Evolutionary conservation across 2,329 filamentous ascomycete species (phyloP), one percentile per base, ranked within the genome.

Genomic region (Colletotrichum sp.): DNA sequence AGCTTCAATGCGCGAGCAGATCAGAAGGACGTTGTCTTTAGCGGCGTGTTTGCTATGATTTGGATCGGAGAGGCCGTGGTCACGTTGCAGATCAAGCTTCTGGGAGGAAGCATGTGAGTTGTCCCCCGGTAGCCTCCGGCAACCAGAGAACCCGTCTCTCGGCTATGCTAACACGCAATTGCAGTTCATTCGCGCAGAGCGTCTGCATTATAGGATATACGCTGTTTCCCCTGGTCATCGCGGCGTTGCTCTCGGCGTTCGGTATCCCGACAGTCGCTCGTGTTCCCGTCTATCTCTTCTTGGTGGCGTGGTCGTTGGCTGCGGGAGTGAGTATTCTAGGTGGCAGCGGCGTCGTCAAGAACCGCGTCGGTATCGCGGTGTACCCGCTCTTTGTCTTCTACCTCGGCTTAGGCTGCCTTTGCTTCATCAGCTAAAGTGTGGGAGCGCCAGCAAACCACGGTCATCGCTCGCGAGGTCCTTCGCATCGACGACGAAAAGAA

Each of bases 151-250:
- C n/a, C 4, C 4, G 4, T n/a, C 33, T 27, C 12, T 29, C 13
- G 34, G n/a, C 64, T n/a, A 59, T 70, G 31, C 61, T 74, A 62
- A 69, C 62, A 21, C 79, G 43, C 57, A 24, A 38, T 15, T 33
- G 65, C 81, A 98, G 96, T 80, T 98, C 97, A 21, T 99, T 99
- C 83, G 97, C 98, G 81, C 97, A 99, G 84, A 98, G 95, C 72
- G 91, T 99, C 78, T 98, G 96, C 84, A 97, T 99, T 79, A 99
- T 99, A 82, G 97, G 97, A 59, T 99, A 99, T 84, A 99, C 97
- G 2, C 91, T 99, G 70, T 99, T 99, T 86, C 97, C 97, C 3
- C 91, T 99, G 67, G 97, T 98, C 78, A 94, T 99, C 78, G 97
- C 97, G 9, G 92, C 96, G 3, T 86, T 98, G 66, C 91, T 99